Evolutionary conservation across 129 eudicot species (phyloP).

Genomic region (Escallonia rubra): DNA sequence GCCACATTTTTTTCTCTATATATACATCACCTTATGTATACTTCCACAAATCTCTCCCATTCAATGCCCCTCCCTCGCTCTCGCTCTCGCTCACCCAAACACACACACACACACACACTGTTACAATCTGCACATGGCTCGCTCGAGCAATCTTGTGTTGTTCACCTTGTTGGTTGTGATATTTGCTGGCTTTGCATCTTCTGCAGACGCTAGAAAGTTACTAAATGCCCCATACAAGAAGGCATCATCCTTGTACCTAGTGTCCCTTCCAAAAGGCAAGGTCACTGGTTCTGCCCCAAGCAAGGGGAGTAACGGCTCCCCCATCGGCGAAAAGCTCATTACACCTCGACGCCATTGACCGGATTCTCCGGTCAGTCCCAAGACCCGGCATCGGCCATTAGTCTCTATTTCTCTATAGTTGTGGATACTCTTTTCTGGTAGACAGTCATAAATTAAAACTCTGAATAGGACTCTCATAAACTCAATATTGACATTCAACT

Average conservation of each 20-base stretch:
- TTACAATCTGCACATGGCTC: conserved; percentile 9
- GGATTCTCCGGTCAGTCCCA: conserved; percentile 80
- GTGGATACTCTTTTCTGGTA: background rate
- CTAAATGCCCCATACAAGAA: background rate
- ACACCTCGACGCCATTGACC: conserved; percentile 55
- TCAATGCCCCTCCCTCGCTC: too few relatives aligned
- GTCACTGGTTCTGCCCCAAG: conserved; percentile 59
- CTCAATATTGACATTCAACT: too few relatives aligned
- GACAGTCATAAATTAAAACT: too few relatives aligned
- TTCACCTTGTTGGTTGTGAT: conserved; percentile 1
- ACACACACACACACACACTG: background rate
- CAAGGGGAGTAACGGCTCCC: conserved; percentile 45
- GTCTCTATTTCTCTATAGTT: background rate
- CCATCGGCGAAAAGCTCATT: conserved; percentile 41
- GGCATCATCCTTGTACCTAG: conserved; percentile 20
- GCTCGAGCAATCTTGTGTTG: background rate
- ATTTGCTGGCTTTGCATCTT: conserved; percentile 5
- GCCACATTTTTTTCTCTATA: background rate
- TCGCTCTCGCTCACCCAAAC: too few relatives aligned
- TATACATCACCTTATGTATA: background rate
- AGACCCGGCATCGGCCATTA: conserved; percentile 82
- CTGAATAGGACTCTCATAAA: too few relatives aligned
- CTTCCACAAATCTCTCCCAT: too few relatives aligned
- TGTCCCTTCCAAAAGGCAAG: conserved; percentile 63
- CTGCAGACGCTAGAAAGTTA: conserved; percentile 26